Conservation (phyloP, 23 red algal genomes). For the Gracilariopsis chorda region DNA sequence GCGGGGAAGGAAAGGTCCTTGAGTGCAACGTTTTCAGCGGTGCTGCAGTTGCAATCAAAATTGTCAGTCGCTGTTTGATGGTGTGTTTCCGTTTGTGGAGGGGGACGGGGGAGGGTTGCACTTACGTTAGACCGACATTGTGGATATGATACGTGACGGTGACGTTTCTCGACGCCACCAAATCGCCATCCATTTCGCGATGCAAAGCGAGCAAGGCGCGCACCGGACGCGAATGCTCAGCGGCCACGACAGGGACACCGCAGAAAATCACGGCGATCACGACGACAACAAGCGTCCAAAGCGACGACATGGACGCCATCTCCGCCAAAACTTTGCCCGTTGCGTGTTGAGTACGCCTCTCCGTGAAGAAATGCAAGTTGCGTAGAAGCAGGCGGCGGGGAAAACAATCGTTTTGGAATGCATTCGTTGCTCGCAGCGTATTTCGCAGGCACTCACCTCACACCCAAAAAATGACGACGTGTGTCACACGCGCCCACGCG, state of each 20-base stretch:
- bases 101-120: background rate
- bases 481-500: background rate
- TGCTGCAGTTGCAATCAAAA: too few relatives aligned
- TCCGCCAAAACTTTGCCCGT: background rate
- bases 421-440: too few relatives aligned
- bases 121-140: conserved; percentile 19
- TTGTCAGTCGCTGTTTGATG: too few relatives aligned
- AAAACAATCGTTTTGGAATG: too few relatives aligned
- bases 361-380: too few relatives aligned
- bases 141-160: conserved; percentile 27
- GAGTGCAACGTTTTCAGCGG: conserved; percentile 7
- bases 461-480: background rate
- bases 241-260: background rate
- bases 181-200: conserved; percentile 11
- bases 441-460: too few relatives aligned
- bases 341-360: too few relatives aligned
- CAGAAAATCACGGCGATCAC: background rate
- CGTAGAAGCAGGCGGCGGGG: too few relatives aligned
- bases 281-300: background rate
- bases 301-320: background rate
- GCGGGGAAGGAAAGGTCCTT: conserved; percentile 53
- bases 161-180: conserved; percentile 24
- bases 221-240: background rate
- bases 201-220: conserved; percentile 26
- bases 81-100: too few relatives aligned